Percentiles rank a stretch among this genome's conserved stretches.
Conservation (phyloP, 2,329 filamentous ascomycete genomes). For the Xylariaceae sp. region DNA sequence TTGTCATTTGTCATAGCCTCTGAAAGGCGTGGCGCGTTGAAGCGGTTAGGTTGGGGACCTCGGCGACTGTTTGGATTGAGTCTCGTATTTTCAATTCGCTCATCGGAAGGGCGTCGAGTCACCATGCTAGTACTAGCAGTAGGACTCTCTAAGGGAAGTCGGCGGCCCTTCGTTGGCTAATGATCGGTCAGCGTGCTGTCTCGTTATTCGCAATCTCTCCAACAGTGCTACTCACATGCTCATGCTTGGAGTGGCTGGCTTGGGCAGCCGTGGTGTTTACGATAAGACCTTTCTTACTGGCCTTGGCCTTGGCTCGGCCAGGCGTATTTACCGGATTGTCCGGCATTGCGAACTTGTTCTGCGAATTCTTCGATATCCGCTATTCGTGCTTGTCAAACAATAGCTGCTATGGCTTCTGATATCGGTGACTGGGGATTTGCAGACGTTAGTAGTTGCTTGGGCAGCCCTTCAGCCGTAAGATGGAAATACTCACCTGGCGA, state of each 20-base stretch:
- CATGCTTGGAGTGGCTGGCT: not conserved
- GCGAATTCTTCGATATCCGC: not conserved
- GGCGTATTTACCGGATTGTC: not conserved
- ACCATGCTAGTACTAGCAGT: too few species aligned
- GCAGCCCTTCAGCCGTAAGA: not conserved
- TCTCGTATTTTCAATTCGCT: not conserved
- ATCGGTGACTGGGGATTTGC: not conserved
- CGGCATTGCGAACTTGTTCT: conserved; percentile 3
- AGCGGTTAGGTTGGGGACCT: conserved; percentile 4
- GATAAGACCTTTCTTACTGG: conserved; percentile 7
- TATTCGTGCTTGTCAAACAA: not conserved
- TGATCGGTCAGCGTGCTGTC: not conserved
- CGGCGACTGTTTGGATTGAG: not conserved
- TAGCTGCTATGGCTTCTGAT: not conserved
- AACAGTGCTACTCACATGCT: not conserved
- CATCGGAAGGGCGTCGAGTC: too few species aligned
- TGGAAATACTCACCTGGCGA: conserved; percentile 8
- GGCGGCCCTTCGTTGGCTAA: conserved; percentile 1
- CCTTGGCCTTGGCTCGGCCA: conserved; percentile 9
- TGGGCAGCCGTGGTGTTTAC: conserved; percentile 10
- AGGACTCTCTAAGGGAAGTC: too few species aligned
- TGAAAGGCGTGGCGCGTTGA: conserved; percentile 10
- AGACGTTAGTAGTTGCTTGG: not conserved
- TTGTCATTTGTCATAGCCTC: conserved; percentile 21
- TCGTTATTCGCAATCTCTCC: not conserved